phyloP scores from a whole-genome alignment of 176 grass and related monocot genomes.

The Areca catechu region DNA sequence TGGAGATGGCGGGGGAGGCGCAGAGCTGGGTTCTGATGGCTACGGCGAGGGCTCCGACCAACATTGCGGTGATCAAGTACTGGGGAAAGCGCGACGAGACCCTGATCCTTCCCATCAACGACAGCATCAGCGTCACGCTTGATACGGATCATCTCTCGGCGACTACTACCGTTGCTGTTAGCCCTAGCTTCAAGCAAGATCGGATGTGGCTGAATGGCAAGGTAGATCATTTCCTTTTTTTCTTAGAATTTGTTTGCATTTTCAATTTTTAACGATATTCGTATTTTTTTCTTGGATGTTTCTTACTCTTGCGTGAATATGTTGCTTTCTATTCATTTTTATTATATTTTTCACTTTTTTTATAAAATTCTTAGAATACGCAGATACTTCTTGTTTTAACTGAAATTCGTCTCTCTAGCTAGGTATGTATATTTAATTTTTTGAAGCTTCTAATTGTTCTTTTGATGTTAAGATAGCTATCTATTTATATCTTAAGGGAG shows the following conservation, averaged over 20 bases:
- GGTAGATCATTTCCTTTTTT: constrained; percentile 15
- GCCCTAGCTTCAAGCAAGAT: constrained; percentile 71
- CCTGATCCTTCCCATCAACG: constrained; percentile 86
- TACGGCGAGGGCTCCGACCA: constrained; percentile 78
- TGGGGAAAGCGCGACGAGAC: constrained; percentile 96
- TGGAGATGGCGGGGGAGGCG: constrained; percentile 16
- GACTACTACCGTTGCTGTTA: constrained; percentile 83
- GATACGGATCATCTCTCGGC: constrained; percentile 93
- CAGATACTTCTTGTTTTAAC: neutral
- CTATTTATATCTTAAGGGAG: too few relatives aligned
- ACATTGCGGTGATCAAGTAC: constrained; percentile 99
- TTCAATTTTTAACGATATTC: neutral
- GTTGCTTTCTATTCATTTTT: too few relatives aligned
- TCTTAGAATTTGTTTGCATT: neutral
- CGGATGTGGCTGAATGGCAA: constrained; percentile 99
- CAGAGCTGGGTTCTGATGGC: constrained; percentile 73
- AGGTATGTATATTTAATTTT: too few relatives aligned
- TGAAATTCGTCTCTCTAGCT: too few relatives aligned
- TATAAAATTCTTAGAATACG: neutral
- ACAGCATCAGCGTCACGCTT: constrained; percentile 95
- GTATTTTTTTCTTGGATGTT: too few relatives aligned
- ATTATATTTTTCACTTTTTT: neutral
- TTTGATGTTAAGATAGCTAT: too few relatives aligned
- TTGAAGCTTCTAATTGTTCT: too few relatives aligned
- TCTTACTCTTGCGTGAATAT: too few relatives aligned